phyloP scores from a whole-genome alignment of 2,329 filamentous ascomycete species.

The Trichoderma sp. region DNA sequence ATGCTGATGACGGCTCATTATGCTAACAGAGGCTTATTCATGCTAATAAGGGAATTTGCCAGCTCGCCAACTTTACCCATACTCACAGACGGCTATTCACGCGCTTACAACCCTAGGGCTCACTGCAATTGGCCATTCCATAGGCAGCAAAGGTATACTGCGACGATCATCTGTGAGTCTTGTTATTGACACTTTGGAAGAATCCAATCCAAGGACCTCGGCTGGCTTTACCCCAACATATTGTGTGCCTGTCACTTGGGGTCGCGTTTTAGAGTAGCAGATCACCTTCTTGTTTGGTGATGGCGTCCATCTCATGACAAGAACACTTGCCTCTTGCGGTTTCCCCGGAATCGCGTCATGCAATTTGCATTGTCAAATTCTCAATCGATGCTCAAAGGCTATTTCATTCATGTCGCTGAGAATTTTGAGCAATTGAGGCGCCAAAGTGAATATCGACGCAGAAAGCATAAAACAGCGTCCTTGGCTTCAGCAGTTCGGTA shows the following conservation, averaged over 20 bases:
- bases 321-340: neutral
- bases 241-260: neutral
- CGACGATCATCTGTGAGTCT: neutral
- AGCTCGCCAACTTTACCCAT: neutral
- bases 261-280: neutral
- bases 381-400: neutral
- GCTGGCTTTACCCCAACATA: neutral
- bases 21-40: neutral
- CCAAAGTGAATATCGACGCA: neutral
- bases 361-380: neutral
- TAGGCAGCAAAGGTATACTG: neutral
- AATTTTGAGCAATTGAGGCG: neutral
- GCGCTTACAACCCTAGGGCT: neutral
- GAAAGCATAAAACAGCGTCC: neutral
- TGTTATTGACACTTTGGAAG: neutral
- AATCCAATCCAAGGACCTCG: neutral
- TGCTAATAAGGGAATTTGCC: neutral
- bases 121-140: neutral
- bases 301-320: neutral
- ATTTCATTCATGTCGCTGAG: neutral
- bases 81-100: neutral
- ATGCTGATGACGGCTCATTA: neutral
- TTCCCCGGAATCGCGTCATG: neutral
- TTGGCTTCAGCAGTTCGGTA: neutral
- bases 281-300: slow-evolving; percentile 1